Evolutionary conservation across 1,284 basidiomycete genomes (phyloP), one percentile per base, ranked within the genome.

Genomic region (Trichosporon ovoides): DNA sequence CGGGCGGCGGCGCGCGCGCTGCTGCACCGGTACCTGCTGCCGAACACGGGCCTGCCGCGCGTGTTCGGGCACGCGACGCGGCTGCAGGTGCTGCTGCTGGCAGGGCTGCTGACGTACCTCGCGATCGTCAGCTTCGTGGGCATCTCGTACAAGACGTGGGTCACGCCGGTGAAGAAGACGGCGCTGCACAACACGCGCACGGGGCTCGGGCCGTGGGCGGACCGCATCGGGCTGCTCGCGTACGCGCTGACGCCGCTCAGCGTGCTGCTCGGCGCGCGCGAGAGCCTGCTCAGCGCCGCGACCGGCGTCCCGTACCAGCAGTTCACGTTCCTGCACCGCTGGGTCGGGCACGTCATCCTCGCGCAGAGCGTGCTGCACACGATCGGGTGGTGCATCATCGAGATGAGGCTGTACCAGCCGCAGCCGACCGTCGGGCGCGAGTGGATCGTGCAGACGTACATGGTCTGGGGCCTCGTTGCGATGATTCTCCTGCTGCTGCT

Each of bases 261-360:
- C 1, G 67, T 71, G 53, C 63, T 71, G n/a, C 65, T 71, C 22
- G 61, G 60, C 7, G 58, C 51, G 3, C 63, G 69, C 16, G 69
- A 71, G 61, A 65, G 60, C 13, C 57, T 71, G 14, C 53, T 71
- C 10, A 67, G 67, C 0, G 62, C 65, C 7, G 55, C 64, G 12
- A 71, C 69, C 16, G 69, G 69, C 14, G 53, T 71, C 10, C 68
- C 69, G 12, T 69, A 69, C 50, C 68, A 69, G 49, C 66, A 69
- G 53, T 71, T 69, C 67, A 69, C 66, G 71, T 87, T 84, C 68
- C 65, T 71, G 3, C 69, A 71, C 56, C 64, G 69, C 31, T 71
- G 69, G 69, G 52, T 66, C 19, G 69, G 69, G 4, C 69, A 71
- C 59, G 66, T 71, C 56, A 71, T 71, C 59, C 56, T 71, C 31